These are phyloP conservation scores for Trametes maxima DNA, from an alignment of 768 basidiomycete genomes.

Conservation along the genomic window DNA sequence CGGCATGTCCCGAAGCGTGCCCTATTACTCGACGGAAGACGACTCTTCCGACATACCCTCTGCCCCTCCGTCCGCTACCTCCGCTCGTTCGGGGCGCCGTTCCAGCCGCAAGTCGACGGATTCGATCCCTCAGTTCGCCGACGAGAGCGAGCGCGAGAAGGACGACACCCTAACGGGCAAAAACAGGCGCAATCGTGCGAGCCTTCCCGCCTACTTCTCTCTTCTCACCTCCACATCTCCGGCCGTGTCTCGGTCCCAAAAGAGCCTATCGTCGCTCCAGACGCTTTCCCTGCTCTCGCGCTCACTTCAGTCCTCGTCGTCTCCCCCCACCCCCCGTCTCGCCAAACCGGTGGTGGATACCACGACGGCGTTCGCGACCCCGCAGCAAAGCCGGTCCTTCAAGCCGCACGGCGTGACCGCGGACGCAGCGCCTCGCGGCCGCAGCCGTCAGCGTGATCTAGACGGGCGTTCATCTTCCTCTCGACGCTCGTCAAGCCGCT, in stretches of 20 bases:
- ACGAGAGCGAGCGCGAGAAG: slow-evolving; percentile 38
- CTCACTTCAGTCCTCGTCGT: slow-evolving; percentile 27
- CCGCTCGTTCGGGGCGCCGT: slow-evolving; percentile 36
- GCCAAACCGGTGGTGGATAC: slow-evolving; percentile 27
- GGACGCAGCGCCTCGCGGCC: slow-evolving; percentile 27
- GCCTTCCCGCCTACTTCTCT: slow-evolving; percentile 76
- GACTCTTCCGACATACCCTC: slow-evolving; percentile 47
- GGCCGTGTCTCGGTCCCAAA: slow-evolving; percentile 21
- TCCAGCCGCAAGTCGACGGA: slow-evolving; percentile 21
- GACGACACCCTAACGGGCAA: slow-evolving; percentile 36
- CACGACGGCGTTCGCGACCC: slow-evolving; percentile 24
- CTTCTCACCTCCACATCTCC: slow-evolving; percentile 49
- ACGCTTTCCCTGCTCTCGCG: slow-evolving; percentile 29
- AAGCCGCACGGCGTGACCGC: slow-evolving; percentile 12
- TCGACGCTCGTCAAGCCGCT: slow-evolving; percentile 29
- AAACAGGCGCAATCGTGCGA: slow-evolving; percentile 62
- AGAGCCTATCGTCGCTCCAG: slow-evolving; percentile 22
- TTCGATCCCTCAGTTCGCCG: slow-evolving; percentile 5
- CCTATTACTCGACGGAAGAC: slow-evolving; percentile 31
- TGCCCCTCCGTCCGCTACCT: slow-evolving; percentile 22
- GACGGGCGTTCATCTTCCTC: slow-evolving; percentile 29
- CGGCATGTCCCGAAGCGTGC: slow-evolving; percentile 27
- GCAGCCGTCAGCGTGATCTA: slow-evolving; percentile 28
- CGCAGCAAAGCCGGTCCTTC: slow-evolving; percentile 18
- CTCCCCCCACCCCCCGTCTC: slow-evolving; percentile 32